Percentiles rank a stretch among this genome's conserved stretches.
These are phyloP conservation scores for Euphorbia schlechtendalii DNA, from an alignment of 441 rosid species.

Conservation along the genomic window DNA sequence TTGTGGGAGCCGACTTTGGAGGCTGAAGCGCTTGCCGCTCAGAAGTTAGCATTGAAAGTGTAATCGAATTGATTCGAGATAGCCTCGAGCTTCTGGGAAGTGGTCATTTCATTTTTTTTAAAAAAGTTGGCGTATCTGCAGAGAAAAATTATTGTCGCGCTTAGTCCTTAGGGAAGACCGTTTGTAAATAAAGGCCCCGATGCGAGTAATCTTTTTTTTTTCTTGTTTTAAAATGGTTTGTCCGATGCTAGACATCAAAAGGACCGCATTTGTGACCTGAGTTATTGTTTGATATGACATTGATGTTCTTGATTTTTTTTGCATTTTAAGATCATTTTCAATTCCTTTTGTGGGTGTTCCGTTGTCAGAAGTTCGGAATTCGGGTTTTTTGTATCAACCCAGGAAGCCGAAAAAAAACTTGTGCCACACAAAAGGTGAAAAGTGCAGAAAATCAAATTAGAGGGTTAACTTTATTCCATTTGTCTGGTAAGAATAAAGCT, in stretches of 20 bases:
- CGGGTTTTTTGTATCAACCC: neutral
- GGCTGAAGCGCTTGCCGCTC: constrained; percentile 92
- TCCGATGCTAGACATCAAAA: constrained; percentile 18
- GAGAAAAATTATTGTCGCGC: constrained; percentile 12
- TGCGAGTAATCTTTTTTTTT: constrained; percentile 14
- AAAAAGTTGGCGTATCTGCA: constrained; percentile 1
- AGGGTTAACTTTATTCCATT: constrained; percentile 12
- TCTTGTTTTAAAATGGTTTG: constrained; percentile 10
- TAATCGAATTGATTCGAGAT: constrained; percentile 23
- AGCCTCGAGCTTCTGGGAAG: constrained; percentile 3
- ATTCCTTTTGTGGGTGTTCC: too few relatives aligned
- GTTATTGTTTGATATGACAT: neutral
- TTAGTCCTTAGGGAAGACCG: constrained; percentile 15
- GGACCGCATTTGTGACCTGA: constrained; percentile 5
- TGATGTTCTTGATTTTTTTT: too few relatives aligned
- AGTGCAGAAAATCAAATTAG: neutral
- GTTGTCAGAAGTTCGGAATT: neutral
- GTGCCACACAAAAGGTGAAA: constrained; percentile 1
- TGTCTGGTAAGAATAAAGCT: constrained; percentile 21
- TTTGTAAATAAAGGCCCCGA: constrained; percentile 34
- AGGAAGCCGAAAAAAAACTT: neutral
- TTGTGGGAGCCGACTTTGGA: constrained; percentile 82
- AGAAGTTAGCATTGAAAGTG: constrained; percentile 67
- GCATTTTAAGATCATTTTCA: too few relatives aligned
- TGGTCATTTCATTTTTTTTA: constrained; percentile 13